These are phyloP conservation scores for Populus hybrid DNA, from an alignment of 441 rosid species.

Conservation along the genomic window DNA sequence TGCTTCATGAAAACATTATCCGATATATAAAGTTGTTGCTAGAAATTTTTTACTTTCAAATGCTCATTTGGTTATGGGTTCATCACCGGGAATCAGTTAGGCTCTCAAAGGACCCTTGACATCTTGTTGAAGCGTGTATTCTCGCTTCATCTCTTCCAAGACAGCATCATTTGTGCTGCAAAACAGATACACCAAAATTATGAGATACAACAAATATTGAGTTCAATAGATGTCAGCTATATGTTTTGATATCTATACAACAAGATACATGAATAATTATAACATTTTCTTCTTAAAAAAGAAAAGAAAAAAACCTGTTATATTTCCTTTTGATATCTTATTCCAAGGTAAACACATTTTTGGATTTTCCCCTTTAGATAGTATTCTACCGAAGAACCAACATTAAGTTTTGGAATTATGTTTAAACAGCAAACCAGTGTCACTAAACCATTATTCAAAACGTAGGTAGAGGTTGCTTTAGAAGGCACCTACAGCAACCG, in stretches of 20 bases:
- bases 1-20: not conserved
- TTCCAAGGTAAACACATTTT: not conserved
- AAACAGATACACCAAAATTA: not conserved
- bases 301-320: not conserved
- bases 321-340: not conserved
- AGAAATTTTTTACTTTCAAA: not conserved
- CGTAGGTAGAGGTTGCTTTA: not conserved
- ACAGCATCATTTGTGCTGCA: conserved; percentile 73
- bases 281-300: not conserved
- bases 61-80: not conserved
- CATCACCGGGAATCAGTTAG: conserved; percentile 8
- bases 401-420: not conserved
- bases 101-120: conserved; percentile 33
- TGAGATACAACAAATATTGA: not conserved
- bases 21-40: not conserved
- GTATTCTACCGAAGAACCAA: not conserved
- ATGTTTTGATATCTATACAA: not conserved
- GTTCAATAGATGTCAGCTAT: not conserved
- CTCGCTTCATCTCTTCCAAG: conserved; percentile 81
- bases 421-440: not conserved
- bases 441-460: not conserved
- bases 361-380: not conserved
- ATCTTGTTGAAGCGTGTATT: conserved; percentile 62
- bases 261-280: not conserved
- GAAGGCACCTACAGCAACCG: not conserved